Evolutionary conservation across 1,139 yeast species (phyloP), one percentile per base, ranked within the genome.

Genomic region (Geotrichum klebahnii): DNA sequence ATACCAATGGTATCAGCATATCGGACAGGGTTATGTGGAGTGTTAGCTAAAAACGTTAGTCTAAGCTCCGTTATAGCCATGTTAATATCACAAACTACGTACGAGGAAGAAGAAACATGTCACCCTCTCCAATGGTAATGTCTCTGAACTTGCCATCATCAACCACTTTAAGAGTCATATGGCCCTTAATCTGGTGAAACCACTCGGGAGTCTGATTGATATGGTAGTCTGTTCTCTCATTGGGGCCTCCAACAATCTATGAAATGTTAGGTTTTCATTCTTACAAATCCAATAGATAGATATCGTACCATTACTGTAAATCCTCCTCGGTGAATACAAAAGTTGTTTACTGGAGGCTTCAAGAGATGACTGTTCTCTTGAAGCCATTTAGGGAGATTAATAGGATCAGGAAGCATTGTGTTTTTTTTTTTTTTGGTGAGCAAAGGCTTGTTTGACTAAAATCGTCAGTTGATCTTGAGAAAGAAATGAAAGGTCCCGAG

Each of bases 171-270:
- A 90, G 74, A 28, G 86, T 78, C 95, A 90, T 89, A 31, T 75
- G 72, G 1, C 97, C 97, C 67, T 87, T 86, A 64, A 84, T 77
- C 73, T 84, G 94, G 66, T 84, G 82, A 67, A 90, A 90, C 78
- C 89, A 90, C 62, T 89, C 97, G 0, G 97, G 97, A 0, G 97
- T 90, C 61, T 87, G 95, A 63, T 90, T 90, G 49, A 90, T 79
- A 64, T 90, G 97, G 66, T 87, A 90, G 64, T 90, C 97, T 0
- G 96, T 88, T 54, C 97, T 75, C 61, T 83, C 95, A 66, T 90
- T 90, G 1, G 97, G 97, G 0, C 97, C 97, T 5, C 97, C 97
- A 2, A 90, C 95, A 46, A 80, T 75, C 71, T 67, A 14, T 20
- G 3, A 19, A 8, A 2, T 16, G 29, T 16, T 24, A 19, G n/a